Percentiles rank a stretch among this genome's conserved stretches.
Evolutionary conservation across 345 rosid species (phyloP).

Genomic region (Arabidopsis suecica): DNA sequence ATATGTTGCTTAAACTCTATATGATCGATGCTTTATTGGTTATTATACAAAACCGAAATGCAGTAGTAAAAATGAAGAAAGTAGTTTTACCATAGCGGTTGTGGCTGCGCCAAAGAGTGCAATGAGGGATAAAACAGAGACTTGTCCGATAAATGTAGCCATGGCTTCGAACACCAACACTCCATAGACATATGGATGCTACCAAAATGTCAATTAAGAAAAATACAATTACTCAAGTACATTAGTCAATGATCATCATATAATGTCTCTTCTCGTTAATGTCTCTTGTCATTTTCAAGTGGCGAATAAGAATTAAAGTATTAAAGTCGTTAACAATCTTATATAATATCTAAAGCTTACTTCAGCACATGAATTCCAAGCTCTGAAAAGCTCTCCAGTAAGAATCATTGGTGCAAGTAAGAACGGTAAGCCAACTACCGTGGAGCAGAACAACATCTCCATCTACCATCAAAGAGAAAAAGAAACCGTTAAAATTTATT

Average conservation of each 20-base stretch:
- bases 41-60: not conserved
- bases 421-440: constrained; percentile 81
- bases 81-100: constrained; percentile 75
- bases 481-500: not conserved
- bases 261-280: not conserved
- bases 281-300: not conserved
- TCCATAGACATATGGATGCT: constrained; percentile 83
- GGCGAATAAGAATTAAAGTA: not conserved
- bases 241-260: constrained; percentile 3
- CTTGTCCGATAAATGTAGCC: constrained; percentile 89
- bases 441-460: constrained; percentile 89
- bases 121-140: constrained; percentile 79
- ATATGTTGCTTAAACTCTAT: not conserved
- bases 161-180: constrained; percentile 84
- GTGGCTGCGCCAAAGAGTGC: constrained; percentile 89
- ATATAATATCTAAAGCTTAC: constrained; percentile 42
- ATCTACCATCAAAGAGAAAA: constrained; percentile 49
- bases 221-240: not conserved
- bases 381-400: constrained; percentile 81
- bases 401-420: constrained; percentile 79
- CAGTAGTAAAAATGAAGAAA: not conserved
- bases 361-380: constrained; percentile 82
- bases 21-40: not conserved
- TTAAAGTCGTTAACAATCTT: not conserved
- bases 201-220: constrained; percentile 40